Evolutionary conservation across 495 filamentous ascomycete species (phyloP).

Genomic region (Cairneyella variabilis): DNA sequence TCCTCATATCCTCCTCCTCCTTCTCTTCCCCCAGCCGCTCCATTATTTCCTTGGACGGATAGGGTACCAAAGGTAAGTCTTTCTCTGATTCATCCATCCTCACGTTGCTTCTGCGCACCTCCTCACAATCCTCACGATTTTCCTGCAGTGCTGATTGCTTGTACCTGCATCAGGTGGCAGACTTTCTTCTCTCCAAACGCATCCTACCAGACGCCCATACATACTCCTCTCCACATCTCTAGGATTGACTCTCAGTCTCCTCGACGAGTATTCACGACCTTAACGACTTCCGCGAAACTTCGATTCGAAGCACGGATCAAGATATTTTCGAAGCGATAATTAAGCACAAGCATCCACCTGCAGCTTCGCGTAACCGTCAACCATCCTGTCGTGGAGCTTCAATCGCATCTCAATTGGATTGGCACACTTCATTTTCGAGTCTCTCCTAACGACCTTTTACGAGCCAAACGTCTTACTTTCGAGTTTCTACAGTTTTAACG

Average conservation of each 20-base stretch:
- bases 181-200: conserved; percentile 22
- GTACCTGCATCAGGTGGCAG: conserved; percentile 39
- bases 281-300: conserved; percentile 24
- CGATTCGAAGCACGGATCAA: conserved; percentile 24
- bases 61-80: conserved; percentile 33
- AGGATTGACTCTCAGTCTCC: conserved; percentile 25
- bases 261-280: conserved; percentile 30
- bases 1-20: conserved; percentile 20
- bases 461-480: conserved; percentile 47
- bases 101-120: conserved; percentile 29
- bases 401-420: conserved; percentile 30
- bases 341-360: conserved; percentile 30
- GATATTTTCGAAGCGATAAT: conserved; percentile 29
- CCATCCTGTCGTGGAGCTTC: conserved; percentile 28
- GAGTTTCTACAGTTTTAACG: conserved; percentile 32
- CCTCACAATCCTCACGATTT: conserved; percentile 24
- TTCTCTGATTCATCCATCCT: conserved; percentile 31
- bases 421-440: conserved; percentile 26
- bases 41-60: conserved; percentile 29
- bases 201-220: background rate
- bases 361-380: conserved; percentile 30
- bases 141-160: conserved; percentile 32
- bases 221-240: conserved; percentile 21
- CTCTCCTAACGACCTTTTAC: conserved; percentile 55
- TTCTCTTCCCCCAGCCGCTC: conserved; percentile 23